Evolutionary conservation across 139 green algal species (phyloP).

Genomic region (Chlorella vulgaris): DNA sequence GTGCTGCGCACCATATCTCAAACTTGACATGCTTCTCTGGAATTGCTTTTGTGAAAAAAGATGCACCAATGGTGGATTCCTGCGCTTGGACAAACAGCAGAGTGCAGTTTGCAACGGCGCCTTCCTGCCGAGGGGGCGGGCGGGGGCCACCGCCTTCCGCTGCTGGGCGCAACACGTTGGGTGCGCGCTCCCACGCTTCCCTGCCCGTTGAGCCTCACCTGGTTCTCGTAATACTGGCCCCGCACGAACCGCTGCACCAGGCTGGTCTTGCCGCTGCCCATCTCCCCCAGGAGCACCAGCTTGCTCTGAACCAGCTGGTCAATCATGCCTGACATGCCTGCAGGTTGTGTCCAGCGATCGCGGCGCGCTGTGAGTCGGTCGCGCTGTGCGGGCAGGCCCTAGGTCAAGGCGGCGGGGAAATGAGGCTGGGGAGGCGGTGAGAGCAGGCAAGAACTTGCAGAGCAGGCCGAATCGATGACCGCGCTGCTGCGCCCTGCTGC

Average conservation of each 20-base stretch:
- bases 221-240: slow-evolving; percentile 98
- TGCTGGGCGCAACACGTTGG: neutral
- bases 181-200: neutral
- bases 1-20: slow-evolving; percentile 97
- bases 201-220: slow-evolving; percentile 59
- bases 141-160: no score
- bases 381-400: neutral
- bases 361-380: neutral
- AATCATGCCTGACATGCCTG: slow-evolving; percentile 15
- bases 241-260: slow-evolving; percentile 97
- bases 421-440: no score
- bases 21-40: slow-evolving; percentile 97
- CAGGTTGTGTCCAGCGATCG: neutral
- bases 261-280: slow-evolving; percentile 94
- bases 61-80: slow-evolving; percentile 97
- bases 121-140: no score
- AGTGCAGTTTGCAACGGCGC: neutral
- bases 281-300: slow-evolving; percentile 96
- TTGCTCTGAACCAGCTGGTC: slow-evolving; percentile 68
- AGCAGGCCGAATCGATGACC: no score
- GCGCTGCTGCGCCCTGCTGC: no score
- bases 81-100: slow-evolving; percentile 45
- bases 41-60: slow-evolving; percentile 98
- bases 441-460: no score
- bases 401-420: no score